Conservation (phyloP, 2,329 filamentous ascomycete species). For the Bipolaris victoriae region DNA sequence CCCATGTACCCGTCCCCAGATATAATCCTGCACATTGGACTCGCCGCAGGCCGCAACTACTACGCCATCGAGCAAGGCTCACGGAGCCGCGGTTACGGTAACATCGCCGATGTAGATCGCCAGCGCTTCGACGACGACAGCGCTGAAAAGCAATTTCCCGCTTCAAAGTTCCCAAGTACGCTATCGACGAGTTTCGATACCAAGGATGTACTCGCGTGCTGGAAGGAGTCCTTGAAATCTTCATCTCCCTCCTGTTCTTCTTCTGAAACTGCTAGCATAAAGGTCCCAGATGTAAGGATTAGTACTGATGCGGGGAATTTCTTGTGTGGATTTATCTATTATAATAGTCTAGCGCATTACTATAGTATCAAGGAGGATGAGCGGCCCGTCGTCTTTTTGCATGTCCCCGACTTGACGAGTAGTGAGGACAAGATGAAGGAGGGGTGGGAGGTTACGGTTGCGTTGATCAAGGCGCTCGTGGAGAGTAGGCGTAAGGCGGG, state of each 20-base stretch:
- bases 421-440: constrained; percentile 33
- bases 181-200: constrained; percentile 43
- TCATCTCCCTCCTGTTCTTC: too few species aligned
- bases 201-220: constrained; percentile 40
- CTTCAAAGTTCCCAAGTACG: constrained; percentile 25
- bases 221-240: constrained; percentile 26
- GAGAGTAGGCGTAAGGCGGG: constrained; percentile 36
- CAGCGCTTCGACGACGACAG: constrained; percentile 29
- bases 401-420: constrained; percentile 43
- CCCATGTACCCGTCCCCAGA: constrained; percentile 31
- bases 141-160: constrained; percentile 27
- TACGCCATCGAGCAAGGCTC: constrained; percentile 46
- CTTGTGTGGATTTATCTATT: constrained; percentile 48
- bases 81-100: constrained; percentile 37
- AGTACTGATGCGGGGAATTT: constrained; percentile 46
- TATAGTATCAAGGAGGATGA: constrained; percentile 26
- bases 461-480: constrained; percentile 44
- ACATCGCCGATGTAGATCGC: constrained; percentile 45
- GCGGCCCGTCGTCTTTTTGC: constrained; percentile 44
- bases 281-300: constrained; percentile 28
- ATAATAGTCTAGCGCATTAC: constrained; percentile 42
- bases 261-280: too few species aligned
- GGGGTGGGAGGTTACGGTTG: constrained; percentile 40
- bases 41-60: constrained; percentile 44
- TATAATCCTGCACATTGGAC: constrained; percentile 48